Base-by-base conservation (phyloP, 495 filamentous ascomycete genomes). In the Staphylotrichum tortipilum region DNA sequence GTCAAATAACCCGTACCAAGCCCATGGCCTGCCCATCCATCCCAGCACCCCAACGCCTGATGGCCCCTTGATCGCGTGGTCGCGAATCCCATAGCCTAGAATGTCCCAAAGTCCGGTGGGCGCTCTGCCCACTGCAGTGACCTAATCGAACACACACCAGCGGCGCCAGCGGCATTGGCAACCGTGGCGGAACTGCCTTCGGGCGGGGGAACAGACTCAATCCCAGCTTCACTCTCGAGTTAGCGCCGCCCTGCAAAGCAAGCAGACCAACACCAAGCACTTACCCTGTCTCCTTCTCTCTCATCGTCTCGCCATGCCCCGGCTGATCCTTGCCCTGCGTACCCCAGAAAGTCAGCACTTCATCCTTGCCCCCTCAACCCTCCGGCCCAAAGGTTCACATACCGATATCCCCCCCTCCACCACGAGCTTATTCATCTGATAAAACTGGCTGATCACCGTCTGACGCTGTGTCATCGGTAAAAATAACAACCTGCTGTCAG, bases 401-500 rank as follows among this genome's bases (percentile, higher is more conserved):
- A 75, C 72, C 62, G 71, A 68, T 52, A 67, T 82, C 51, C 86
- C 84, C 17, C 91, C 90, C 64, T 98, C 92, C 6, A 98, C 89
- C 21, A 98, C 92, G 62, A 98, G 78, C 61, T 82, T 74, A 66
- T 98, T 89, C 58, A 92, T 58, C 70, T 95, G 86, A 71, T 86
- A 98, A 68, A 96, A 96, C 65, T 95, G 88, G 59, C 88, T 94
- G 56, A 98, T 79, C 28, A 89, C 74, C 5, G 91, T 94, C 83
- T 98, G 92, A 59, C 92, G 84, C 92, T 98, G 70, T 54, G 49
- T 19, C 19, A 15, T 12, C 3, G 44, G 50, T 21, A 46, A 24
- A 35, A 37, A 19, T 19, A 15, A 31, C 47, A 33, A 2, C 26
- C 10, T 2, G 6, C 6, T 28, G 34, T 51, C 49, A 51, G 49